A percentile compares a stretch with the other conserved stretches of the same genome.
These are phyloP conservation scores for Volutella citrinella DNA, from an alignment of 2,329 filamentous ascomycete genomes.

Conservation along the genomic window DNA sequence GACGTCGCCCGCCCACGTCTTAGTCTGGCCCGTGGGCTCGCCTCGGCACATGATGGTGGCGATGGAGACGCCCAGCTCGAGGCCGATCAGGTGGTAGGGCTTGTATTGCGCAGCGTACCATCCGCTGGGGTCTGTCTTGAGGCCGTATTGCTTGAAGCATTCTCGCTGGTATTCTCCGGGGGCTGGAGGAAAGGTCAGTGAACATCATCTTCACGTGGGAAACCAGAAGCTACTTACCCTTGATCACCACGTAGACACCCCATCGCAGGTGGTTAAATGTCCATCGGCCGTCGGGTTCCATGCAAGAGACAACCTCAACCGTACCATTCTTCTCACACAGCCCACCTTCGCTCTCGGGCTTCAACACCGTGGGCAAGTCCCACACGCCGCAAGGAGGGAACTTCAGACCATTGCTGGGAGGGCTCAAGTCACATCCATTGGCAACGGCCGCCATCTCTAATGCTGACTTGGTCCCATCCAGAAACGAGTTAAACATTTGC, in stretches of 20 bases:
- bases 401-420: constrained; percentile 36
- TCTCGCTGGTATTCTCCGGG: constrained; percentile 38
- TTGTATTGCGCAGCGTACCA: constrained; percentile 44
- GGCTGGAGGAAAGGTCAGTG: constrained; percentile 12
- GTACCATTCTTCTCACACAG: constrained; percentile 37
- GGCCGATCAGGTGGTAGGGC: constrained; percentile 45
- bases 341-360: constrained; percentile 39
- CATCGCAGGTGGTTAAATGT: constrained; percentile 39
- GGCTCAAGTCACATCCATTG: constrained; percentile 40
- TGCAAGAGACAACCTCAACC: constrained; percentile 43
- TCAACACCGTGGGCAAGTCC: constrained; percentile 39
- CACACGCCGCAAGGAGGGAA: constrained; percentile 43
- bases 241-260: constrained; percentile 45
- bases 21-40: constrained; percentile 43
- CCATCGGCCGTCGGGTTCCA: constrained; percentile 40
- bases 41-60: constrained; percentile 43
- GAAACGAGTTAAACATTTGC: constrained; percentile 47
- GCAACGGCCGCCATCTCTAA: constrained; percentile 47
- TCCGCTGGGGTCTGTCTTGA: constrained; percentile 37
- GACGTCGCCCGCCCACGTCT: constrained; percentile 42
- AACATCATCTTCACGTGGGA: background rate
- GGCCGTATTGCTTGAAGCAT: constrained; percentile 43
- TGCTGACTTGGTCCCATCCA: constrained; percentile 46
- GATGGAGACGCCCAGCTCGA: constrained; percentile 42
- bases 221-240: constrained; percentile 16